Evolutionary conservation across 306 rosid genomes (phyloP).

Genomic region (Gynostemma pentaphyllum): DNA sequence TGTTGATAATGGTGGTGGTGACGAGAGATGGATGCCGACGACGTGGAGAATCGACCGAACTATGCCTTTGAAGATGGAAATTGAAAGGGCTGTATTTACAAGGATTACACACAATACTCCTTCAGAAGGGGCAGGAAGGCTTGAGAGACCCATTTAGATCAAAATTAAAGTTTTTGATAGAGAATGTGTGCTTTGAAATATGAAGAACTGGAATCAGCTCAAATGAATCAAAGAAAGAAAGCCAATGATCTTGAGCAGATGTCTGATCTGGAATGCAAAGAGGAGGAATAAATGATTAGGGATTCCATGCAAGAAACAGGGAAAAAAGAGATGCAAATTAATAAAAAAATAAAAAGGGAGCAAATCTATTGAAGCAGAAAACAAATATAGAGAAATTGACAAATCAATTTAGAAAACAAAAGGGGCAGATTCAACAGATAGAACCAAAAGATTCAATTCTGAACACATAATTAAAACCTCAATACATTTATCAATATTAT

Average conservation of each 20-base stretch:
- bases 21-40: slow-evolving; percentile 49
- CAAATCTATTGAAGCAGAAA: not conserved
- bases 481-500: not conserved
- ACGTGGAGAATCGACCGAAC: slow-evolving; percentile 61
- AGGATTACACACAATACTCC: slow-evolving; percentile 66
- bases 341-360: not conserved
- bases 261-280: slow-evolving; percentile 10
- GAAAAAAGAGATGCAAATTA: not conserved
- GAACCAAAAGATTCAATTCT: not conserved
- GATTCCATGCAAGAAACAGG: not conserved
- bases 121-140: slow-evolving; percentile 94
- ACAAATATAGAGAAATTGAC: not conserved
- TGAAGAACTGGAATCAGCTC: not conserved
- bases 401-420: not conserved
- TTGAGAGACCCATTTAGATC: slow-evolving; percentile 76
- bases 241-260: not conserved
- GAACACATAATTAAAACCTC: not conserved
- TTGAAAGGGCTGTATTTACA: slow-evolving; percentile 67
- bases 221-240: not conserved
- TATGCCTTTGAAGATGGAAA: slow-evolving; percentile 76
- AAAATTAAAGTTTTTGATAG: not conserved
- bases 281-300: not conserved
- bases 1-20: slow-evolving; percentile 26
- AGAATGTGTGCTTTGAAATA: not conserved
- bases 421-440: not conserved